These are phyloP conservation scores for Cyberlindnera sargentensis DNA, from an alignment of 805 yeast genomes.

Conservation along the genomic window DNA sequence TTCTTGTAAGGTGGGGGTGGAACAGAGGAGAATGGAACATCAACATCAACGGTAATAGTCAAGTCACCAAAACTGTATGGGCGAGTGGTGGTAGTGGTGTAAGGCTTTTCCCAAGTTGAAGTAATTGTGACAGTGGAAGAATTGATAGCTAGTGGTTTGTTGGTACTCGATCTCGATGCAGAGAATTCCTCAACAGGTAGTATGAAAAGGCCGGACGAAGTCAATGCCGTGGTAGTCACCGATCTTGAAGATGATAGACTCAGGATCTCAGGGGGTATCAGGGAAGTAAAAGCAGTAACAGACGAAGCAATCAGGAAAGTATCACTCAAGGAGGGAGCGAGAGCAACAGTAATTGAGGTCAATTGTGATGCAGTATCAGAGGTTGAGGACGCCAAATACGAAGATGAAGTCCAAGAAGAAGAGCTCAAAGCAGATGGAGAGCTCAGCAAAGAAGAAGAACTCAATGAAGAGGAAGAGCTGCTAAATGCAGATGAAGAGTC, in stretches of 20 bases:
- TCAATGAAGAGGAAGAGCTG: background rate
- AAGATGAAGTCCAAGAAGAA: background rate
- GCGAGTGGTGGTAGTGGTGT: constrained; percentile 7
- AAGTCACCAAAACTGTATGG: constrained; percentile 6
- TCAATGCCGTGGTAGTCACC: background rate
- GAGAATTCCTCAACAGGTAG: background rate
- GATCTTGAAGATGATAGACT: too few species aligned
- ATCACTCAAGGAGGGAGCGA: background rate
- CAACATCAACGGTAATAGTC: constrained; percentile 8
- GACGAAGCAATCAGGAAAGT: background rate
- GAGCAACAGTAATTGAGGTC: too few species aligned
- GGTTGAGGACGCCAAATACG: background rate
- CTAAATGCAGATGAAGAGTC: background rate
- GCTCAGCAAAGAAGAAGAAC: background rate
- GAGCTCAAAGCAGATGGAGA: background rate
- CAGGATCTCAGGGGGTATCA: background rate
- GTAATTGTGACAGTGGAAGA: constrained; percentile 4
- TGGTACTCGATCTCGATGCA: background rate
- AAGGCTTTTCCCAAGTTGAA: constrained; percentile 3
- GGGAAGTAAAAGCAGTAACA: background rate
- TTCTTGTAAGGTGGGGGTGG: background rate
- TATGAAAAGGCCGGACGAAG: background rate
- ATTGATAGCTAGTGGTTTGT: background rate
- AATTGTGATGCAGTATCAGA: background rate
- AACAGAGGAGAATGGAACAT: constrained; percentile 6